Conservation (phyloP, 495 filamentous ascomycete species). For the Evernia prunastri region DNA sequence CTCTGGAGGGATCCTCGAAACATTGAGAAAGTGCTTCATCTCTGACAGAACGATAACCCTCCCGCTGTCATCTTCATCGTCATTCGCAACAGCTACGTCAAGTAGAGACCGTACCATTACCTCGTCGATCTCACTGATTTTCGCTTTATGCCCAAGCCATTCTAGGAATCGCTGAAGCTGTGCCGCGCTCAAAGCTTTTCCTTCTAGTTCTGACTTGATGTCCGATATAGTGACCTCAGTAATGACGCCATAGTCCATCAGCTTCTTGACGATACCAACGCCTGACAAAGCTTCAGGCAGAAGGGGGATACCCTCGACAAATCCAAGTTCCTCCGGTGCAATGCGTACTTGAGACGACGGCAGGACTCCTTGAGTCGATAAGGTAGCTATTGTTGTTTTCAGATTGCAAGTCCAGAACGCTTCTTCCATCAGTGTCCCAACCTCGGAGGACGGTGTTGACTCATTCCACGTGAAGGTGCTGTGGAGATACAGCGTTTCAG, state of each 20-base stretch:
- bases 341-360: constrained; percentile 70
- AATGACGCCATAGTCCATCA: constrained; percentile 73
- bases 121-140: constrained; percentile 59
- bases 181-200: constrained; percentile 63
- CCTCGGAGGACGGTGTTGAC: constrained; percentile 75
- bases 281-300: constrained; percentile 67
- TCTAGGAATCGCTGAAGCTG: constrained; percentile 73
- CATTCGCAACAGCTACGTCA: constrained; percentile 71
- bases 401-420: constrained; percentile 91
- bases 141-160: constrained; percentile 68
- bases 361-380: constrained; percentile 80
- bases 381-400: constrained; percentile 71
- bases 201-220: constrained; percentile 70
- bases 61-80: constrained; percentile 56
- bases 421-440: constrained; percentile 80
- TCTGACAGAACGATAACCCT: constrained; percentile 68
- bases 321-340: constrained; percentile 73
- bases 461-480: constrained; percentile 77
- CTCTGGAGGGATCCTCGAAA: constrained; percentile 68
- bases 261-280: constrained; percentile 63
- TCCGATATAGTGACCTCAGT: constrained; percentile 80
- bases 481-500: constrained; percentile 47
- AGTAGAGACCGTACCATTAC: constrained; percentile 58
- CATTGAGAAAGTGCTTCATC: constrained; percentile 66
- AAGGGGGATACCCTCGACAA: constrained; percentile 85